Percentiles rank a stretch among this genome's conserved stretches.
phyloP scores from a whole-genome alignment of 2,329 filamentous ascomycete genomes.

The Penicillium sp. region DNA sequence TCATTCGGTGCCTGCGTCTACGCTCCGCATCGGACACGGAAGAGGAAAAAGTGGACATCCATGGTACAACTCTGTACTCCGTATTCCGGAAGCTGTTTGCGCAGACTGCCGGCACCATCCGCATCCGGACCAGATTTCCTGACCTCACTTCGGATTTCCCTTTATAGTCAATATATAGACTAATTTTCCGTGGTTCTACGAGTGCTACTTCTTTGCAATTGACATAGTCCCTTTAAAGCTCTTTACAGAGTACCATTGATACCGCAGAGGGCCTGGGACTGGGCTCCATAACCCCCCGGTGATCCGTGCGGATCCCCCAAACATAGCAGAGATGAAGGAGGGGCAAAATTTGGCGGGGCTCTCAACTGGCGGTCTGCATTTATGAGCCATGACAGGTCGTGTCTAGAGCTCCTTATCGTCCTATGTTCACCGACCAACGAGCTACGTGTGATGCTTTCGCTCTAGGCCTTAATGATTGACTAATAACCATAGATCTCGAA shows the following conservation, averaged over 20 bases:
- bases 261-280: neutral
- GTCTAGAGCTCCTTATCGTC: neutral
- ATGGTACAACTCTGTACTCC: neutral
- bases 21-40: neutral
- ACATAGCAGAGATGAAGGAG: neutral
- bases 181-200: too few relatives aligned
- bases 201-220: too few relatives aligned
- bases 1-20: slow-evolving; percentile 1
- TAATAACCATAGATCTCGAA: too few relatives aligned
- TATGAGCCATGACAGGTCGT: neutral
- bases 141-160: neutral
- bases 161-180: neutral
- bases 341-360: slow-evolving; percentile 2
- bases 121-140: neutral
- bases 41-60: neutral
- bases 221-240: too few relatives aligned
- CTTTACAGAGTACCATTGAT: neutral
- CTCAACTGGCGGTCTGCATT: slow-evolving; percentile 9
- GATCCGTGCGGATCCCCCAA: slow-evolving; percentile 11
- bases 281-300: neutral
- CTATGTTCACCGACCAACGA: too few relatives aligned
- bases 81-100: neutral
- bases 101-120: neutral
- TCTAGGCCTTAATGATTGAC: too few relatives aligned
- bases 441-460: too few relatives aligned